Evolutionary conservation across 768 basidiomycete genomes (phyloP).

Genomic region (Amanita polypyramis): DNA sequence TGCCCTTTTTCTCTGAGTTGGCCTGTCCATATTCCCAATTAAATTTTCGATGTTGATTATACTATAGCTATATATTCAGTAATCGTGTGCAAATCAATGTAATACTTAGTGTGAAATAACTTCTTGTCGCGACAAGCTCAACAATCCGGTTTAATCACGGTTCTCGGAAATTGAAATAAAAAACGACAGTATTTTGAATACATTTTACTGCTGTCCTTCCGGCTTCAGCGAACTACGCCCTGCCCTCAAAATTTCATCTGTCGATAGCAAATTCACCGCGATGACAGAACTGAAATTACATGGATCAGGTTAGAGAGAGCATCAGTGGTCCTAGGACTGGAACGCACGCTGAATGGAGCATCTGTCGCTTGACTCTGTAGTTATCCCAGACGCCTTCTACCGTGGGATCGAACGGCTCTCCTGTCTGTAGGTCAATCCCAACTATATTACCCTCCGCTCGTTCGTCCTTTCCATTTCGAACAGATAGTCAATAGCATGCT

Average conservation of each 20-base stretch:
- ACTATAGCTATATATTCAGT: slow-evolving; percentile 6
- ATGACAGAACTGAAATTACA: slow-evolving; percentile 63
- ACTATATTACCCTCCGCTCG: slow-evolving; percentile 89
- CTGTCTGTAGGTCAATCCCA: slow-evolving; percentile 85
- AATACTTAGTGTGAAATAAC: slow-evolving; percentile 1
- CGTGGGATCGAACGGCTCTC: slow-evolving; percentile 94
- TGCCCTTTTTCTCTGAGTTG: slow-evolving; percentile 1
- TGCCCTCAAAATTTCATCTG: slow-evolving; percentile 90
- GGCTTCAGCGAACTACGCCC: slow-evolving; percentile 83
- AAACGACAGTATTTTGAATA: not conserved
- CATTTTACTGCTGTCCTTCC: slow-evolving; percentile 44
- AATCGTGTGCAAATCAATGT: not conserved
- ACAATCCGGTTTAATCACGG: not conserved
- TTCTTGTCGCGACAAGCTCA: not conserved
- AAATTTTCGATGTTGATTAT: slow-evolving; percentile 1
- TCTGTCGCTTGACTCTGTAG: slow-evolving; percentile 96
- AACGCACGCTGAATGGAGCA: slow-evolving; percentile 86
- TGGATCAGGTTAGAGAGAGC: slow-evolving; percentile 17
- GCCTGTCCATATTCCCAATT: not conserved
- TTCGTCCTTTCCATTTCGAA: slow-evolving; percentile 64
- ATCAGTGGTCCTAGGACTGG: not conserved
- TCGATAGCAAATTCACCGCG: slow-evolving; percentile 88
- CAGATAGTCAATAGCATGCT: not conserved
- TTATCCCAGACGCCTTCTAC: slow-evolving; percentile 98
- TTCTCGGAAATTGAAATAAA: not conserved